Evolutionary conservation across 345 rosid species (phyloP).

Genomic region (Toxicodendron radicans): DNA sequence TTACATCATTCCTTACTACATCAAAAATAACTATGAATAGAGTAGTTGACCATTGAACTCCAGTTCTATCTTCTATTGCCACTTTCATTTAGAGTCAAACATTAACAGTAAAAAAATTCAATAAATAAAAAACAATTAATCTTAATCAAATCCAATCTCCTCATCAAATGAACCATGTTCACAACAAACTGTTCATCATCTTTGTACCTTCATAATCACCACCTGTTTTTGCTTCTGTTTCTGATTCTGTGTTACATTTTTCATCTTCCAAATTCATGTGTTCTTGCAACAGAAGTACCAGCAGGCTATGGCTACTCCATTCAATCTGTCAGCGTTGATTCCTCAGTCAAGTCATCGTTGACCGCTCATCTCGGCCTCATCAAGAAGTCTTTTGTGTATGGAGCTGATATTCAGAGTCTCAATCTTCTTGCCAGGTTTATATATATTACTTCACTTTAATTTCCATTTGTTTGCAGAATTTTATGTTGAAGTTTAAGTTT

Average conservation of each 20-base stretch:
- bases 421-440: slow-evolving; percentile 4
- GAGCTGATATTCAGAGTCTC: slow-evolving; percentile 5
- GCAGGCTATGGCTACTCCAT: slow-evolving; percentile 5
- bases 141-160: too few relatives aligned
- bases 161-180: too few relatives aligned
- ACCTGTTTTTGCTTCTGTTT: neutral
- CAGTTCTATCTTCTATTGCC: too few relatives aligned
- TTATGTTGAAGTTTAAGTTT: too few relatives aligned
- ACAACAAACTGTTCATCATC: neutral
- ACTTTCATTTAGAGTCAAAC: too few relatives aligned
- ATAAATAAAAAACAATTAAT: too few relatives aligned
- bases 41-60: too few relatives aligned
- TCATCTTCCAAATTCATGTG: neutral
- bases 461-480: too few relatives aligned
- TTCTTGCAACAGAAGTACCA: neutral
- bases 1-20: too few relatives aligned
- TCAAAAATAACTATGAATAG: too few relatives aligned
- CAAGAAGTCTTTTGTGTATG: slow-evolving; percentile 6
- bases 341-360: neutral
- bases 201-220: neutral
- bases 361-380: slow-evolving; percentile 13
- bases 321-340: neutral
- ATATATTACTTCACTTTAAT: too few relatives aligned
- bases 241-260: neutral
- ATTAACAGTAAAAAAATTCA: too few relatives aligned